Evolutionary conservation across 2,329 filamentous ascomycete genomes (phyloP), one percentile per base, ranked within the genome.

Genomic region (Sporothrix sp.): DNA sequence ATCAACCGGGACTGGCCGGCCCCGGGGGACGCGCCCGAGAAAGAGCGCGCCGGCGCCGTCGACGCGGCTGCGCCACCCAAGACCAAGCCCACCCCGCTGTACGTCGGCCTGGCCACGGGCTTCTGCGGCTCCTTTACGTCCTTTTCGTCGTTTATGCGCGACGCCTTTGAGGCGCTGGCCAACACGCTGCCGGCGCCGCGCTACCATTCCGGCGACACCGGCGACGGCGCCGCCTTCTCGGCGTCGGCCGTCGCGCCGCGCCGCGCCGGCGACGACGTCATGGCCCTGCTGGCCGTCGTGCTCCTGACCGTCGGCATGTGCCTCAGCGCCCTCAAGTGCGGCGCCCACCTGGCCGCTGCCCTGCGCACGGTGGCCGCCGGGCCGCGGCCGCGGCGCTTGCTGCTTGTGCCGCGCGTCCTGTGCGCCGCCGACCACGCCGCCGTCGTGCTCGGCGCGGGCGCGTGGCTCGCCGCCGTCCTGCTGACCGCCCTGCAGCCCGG

Each of bases 231-330:
- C n/a, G n/a, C n/a, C n/a, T n/a, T 84, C 56, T 68, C 94, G 10
- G 75, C 79, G 0, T 61, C 65, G 1, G 66, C 68, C 18, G 61
- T 58, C 1, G 42, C 30, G 11, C 16, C 65, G 1, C 75, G 88
- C 3, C 82, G 83, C 58, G 81, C 78, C 8, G 90, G 88, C 1
- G 85, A 91, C 66, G 88, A 84, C 3, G 84, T 96, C 68, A 81
- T 91, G 75, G 87, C 91, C 0, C 67, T 93, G 32, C 61, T 90
- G 1, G 86, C 84, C 14, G 79, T 95, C 35, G 68, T 87, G n/a
- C 70, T 94, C 45, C 71, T 77, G 7, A 94, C 87, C 0, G 64
- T 91, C 11, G 74, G 79, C 0, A 71, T 94, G 16, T 88, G 82
- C 9, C 66, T 93, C 4, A 73, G 78, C 0, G 87, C 78, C 0